phyloP scores from a whole-genome alignment of 1,139 yeast genomes.

The Debaryomycetaceae sp. region DNA sequence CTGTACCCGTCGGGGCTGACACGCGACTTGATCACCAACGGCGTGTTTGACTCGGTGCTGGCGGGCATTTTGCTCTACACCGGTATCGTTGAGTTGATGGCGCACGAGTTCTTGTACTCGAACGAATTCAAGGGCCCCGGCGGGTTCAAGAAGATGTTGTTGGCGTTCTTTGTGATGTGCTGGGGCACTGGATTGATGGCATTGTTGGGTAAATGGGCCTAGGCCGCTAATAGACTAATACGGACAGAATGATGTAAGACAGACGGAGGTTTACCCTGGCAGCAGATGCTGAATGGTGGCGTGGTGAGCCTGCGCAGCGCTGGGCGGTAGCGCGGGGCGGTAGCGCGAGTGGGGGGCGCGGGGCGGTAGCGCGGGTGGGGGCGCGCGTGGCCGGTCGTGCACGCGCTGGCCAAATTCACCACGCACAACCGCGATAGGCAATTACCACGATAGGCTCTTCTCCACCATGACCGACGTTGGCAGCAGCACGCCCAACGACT shows the following conservation, averaged over 20 bases:
- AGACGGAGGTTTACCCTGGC: not conserved
- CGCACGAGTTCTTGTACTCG: conserved; percentile 78
- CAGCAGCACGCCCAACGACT: conserved; percentile 37
- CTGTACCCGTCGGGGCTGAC: conserved; percentile 59
- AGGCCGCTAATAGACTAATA: conserved; percentile 5
- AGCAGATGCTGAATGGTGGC: conserved; percentile 1
- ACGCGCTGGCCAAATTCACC: no score
- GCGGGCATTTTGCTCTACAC: conserved; percentile 84
- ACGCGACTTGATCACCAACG: conserved; percentile 65
- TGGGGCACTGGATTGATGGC: conserved; percentile 84
- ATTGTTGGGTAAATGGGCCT: conserved; percentile 86
- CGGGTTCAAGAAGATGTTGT: conserved; percentile 37
- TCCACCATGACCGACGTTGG: conserved; percentile 6
- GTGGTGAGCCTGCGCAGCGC: no score
- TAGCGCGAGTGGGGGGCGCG: no score
- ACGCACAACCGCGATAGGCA: no score
- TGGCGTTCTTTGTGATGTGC: conserved; percentile 44
- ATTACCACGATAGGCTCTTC: no score
- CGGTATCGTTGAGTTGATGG: conserved; percentile 83
- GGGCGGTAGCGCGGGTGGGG: no score
- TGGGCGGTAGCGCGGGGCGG: no score
- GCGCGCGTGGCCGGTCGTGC: no score
- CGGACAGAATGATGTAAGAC: not conserved
- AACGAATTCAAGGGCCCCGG: conserved; percentile 52
- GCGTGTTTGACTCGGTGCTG: conserved; percentile 77